Percentiles rank a stretch among this genome's conserved stretches.
Conservation (phyloP, 768 basidiomycete genomes). For the Agrocybe praecox region DNA sequence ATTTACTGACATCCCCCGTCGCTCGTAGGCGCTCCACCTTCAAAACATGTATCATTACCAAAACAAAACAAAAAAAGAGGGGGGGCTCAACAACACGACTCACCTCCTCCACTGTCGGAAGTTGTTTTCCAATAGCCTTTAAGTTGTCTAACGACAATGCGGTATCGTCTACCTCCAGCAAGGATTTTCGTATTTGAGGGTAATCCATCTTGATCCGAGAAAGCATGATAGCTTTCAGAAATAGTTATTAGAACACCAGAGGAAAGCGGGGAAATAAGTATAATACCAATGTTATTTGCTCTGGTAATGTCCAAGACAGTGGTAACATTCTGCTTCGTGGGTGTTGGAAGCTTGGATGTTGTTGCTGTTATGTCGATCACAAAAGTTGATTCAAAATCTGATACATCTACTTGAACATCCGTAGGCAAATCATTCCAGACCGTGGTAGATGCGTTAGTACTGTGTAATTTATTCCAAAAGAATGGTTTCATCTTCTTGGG, state of each 20-base stretch:
- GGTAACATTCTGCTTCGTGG: slow-evolving; percentile 62
- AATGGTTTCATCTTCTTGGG: slow-evolving; percentile 76
- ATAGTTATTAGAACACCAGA: slow-evolving; percentile 5
- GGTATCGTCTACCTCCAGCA: slow-evolving; percentile 73
- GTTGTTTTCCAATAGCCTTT: slow-evolving; percentile 69
- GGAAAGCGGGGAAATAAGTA: background rate
- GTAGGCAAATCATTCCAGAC: slow-evolving; percentile 70
- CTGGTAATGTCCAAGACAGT: slow-evolving; percentile 80
- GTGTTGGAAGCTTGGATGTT: slow-evolving; percentile 41
- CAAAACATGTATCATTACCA: too few relatives aligned
- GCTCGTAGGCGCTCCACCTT: slow-evolving; percentile 68
- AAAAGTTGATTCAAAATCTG: slow-evolving; percentile 78
- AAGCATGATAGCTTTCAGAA: slow-evolving; percentile 75
- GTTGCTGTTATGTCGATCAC: slow-evolving; percentile 50
- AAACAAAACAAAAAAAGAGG: too few relatives aligned
- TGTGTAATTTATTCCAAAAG: slow-evolving; percentile 86
- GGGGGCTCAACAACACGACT: slow-evolving; percentile 1
- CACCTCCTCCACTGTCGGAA: slow-evolving; percentile 86
- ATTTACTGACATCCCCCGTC: slow-evolving; percentile 70
- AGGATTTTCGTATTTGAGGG: slow-evolving; percentile 66
- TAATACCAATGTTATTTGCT: slow-evolving; percentile 81
- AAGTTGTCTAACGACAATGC: slow-evolving; percentile 74
- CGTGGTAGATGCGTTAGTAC: slow-evolving; percentile 40
- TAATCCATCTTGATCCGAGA: slow-evolving; percentile 69
- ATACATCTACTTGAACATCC: slow-evolving; percentile 52